A percentile compares a stretch with the other conserved stretches of the same genome.
phyloP scores from a whole-genome alignment of 257 asterid genomes.

The Salvia splendens region DNA sequence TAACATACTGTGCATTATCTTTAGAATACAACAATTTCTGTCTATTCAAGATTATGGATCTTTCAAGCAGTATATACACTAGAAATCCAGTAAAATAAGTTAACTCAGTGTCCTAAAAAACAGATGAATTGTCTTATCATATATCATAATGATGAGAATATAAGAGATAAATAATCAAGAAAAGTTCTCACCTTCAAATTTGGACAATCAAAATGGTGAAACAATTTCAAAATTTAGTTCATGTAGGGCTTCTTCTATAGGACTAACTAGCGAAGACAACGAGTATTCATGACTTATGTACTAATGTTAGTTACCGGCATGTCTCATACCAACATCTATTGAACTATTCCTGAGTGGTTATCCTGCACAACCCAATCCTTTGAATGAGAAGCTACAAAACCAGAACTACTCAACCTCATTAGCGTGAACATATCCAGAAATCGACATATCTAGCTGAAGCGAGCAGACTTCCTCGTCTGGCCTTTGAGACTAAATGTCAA shows the following conservation, averaged over 20 bases:
- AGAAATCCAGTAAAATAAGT: neutral
- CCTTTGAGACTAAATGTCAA: slow-evolving; percentile 22
- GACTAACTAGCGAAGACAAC: no score
- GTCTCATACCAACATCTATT: no score
- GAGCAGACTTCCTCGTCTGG: slow-evolving; percentile 1
- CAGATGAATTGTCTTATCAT: neutral
- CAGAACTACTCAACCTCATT: slow-evolving; percentile 15
- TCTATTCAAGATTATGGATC: neutral
- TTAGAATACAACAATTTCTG: no score
- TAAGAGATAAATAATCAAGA: neutral
- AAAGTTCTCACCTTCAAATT: no score
- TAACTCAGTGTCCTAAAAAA: neutral
- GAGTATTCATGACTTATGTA: neutral
- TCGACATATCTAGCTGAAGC: slow-evolving; percentile 7
- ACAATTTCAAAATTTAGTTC: no score
- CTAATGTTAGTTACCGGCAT: neutral
- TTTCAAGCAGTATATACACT: neutral
- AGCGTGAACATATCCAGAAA: slow-evolving; percentile 8
- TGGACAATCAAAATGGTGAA: no score
- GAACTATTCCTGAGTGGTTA: no score
- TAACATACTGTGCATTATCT: no score
- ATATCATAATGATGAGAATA: neutral
- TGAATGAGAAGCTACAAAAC: slow-evolving; percentile 12
- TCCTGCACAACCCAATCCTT: slow-evolving; percentile 2
- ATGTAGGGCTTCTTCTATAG: no score